A percentile compares a stretch with the other conserved stretches of the same genome.
Conservation (phyloP, 2,329 filamentous ascomycete genomes). For the Paecilomyces variotii region DNA sequence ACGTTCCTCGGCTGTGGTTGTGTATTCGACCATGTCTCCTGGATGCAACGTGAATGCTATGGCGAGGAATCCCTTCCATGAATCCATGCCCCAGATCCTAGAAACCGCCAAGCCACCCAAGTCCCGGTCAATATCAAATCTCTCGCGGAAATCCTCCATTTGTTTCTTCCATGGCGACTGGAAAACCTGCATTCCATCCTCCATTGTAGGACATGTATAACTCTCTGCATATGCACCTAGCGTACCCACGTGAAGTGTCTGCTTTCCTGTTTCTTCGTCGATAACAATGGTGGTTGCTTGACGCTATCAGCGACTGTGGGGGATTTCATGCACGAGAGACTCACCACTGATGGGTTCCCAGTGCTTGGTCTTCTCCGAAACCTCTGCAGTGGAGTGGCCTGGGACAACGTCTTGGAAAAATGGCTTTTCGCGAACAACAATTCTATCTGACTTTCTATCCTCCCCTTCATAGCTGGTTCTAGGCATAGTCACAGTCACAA, state of each 20-base stretch:
- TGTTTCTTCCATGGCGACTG: conserved; percentile 20
- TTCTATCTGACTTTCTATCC: neutral
- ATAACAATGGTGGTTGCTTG: conserved; percentile 17
- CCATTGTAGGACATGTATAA: conserved; percentile 7
- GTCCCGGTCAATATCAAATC: conserved; percentile 43
- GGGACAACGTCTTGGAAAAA: conserved; percentile 12
- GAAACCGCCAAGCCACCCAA: conserved; percentile 43
- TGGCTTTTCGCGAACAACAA: conserved; percentile 11
- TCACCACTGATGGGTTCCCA: conserved; percentile 29
- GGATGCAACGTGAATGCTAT: conserved; percentile 47
- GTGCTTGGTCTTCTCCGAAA: conserved; percentile 9
- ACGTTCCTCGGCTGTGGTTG: conserved; percentile 40
- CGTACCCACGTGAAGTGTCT: conserved; percentile 23
- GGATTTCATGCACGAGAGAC: neutral
- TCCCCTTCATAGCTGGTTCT: conserved; percentile 8
- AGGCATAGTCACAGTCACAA: conserved; percentile 16
- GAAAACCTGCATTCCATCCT: conserved; percentile 1
- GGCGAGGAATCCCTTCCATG: conserved; percentile 41
- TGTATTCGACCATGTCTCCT: conserved; percentile 50
- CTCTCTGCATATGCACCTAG: conserved; percentile 18
- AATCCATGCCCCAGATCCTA: conserved; percentile 48
- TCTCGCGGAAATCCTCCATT: conserved; percentile 25
- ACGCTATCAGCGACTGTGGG: conserved; percentile 9
- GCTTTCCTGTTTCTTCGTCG: conserved; percentile 7
- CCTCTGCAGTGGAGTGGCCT: conserved; percentile 3